Conservation (phyloP, 2,329 filamentous ascomycete genomes). For the Pyrenophora tritici-repentis region DNA sequence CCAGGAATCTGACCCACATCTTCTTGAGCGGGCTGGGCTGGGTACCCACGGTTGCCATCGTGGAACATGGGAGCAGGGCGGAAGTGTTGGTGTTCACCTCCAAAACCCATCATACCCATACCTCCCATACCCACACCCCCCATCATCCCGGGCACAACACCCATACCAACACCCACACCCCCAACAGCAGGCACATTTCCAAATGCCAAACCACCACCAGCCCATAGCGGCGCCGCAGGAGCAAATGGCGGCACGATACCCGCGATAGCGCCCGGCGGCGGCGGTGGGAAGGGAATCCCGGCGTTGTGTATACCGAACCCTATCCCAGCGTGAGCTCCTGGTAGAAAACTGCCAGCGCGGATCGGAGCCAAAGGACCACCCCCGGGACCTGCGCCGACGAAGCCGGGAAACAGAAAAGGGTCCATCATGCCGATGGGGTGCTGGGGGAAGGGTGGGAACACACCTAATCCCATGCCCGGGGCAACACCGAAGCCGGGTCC, state of each 20-base stretch:
- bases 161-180: slow-evolving; percentile 1
- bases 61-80: slow-evolving; percentile 29
- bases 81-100: slow-evolving; percentile 19
- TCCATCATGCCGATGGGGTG: slow-evolving; percentile 24
- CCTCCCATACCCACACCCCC: slow-evolving; percentile 2
- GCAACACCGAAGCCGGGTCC: slow-evolving; percentile 20
- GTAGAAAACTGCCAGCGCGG: slow-evolving; percentile 28
- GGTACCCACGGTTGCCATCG: slow-evolving; percentile 26
- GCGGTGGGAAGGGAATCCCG: slow-evolving; percentile 33
- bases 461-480: slow-evolving; percentile 29
- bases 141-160: slow-evolving; percentile 13
- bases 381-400: slow-evolving; percentile 15
- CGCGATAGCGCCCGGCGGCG: slow-evolving; percentile 28
- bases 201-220: slow-evolving; percentile 26
- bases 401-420: slow-evolving; percentile 18
- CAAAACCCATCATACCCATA: slow-evolving; percentile 5
- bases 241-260: slow-evolving; percentile 32
- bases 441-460: slow-evolving; percentile 24
- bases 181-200: slow-evolving; percentile 27
- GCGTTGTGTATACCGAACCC: slow-evolving; percentile 31
- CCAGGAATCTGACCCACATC: slow-evolving; percentile 34
- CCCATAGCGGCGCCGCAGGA: slow-evolving; percentile 31
- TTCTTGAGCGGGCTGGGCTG: slow-evolving; percentile 28
- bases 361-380: slow-evolving; percentile 35
- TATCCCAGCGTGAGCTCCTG: slow-evolving; percentile 33